These are phyloP conservation scores for Bonia amplexicaulis DNA, from an alignment of 176 grass and related monocot genomes.

Conservation along the genomic window DNA sequence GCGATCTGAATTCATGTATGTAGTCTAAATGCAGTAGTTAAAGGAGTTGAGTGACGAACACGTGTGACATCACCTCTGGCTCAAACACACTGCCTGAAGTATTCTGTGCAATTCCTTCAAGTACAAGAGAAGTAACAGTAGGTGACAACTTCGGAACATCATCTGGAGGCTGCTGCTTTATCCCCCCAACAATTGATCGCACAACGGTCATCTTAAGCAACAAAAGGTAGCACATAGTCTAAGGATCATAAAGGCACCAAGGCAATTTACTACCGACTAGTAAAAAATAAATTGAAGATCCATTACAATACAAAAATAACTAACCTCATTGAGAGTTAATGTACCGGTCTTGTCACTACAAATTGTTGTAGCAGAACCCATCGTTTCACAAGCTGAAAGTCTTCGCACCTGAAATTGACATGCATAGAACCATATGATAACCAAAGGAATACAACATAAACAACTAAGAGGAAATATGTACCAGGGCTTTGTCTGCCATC, in stretches of 20 bases:
- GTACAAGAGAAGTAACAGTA: constrained; percentile 46
- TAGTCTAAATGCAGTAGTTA: constrained; percentile 15
- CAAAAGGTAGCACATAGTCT: constrained; percentile 24
- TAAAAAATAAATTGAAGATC: constrained; percentile 11
- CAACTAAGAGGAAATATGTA: constrained; percentile 17
- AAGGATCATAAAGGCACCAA: constrained; percentile 12
- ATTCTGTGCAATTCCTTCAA: constrained; percentile 96
- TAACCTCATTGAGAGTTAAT: constrained; percentile 90
- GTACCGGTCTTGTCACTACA: constrained; percentile 99
- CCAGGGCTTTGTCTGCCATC: constrained; percentile 98
- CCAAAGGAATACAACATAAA: constrained; percentile 16
- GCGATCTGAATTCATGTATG: background rate
- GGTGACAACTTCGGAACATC: constrained; percentile 42
- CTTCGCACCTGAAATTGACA: constrained; percentile 64
- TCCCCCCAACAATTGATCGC: constrained; percentile 60
- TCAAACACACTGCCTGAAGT: constrained; percentile 77
- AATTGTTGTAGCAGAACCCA: constrained; percentile 99
- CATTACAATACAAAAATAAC: constrained; percentile 28
- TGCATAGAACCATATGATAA: constrained; percentile 17
- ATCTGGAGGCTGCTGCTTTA: constrained; percentile 47
- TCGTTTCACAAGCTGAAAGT: constrained; percentile 98
- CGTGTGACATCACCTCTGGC: constrained; percentile 53
- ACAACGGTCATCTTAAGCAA: constrained; percentile 89
- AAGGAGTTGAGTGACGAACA: background rate
- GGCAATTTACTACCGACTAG: background rate